Evolutionary conservation across 2,329 filamentous ascomycete species (phyloP).

Genomic region (Cladophialophora bantiana): DNA sequence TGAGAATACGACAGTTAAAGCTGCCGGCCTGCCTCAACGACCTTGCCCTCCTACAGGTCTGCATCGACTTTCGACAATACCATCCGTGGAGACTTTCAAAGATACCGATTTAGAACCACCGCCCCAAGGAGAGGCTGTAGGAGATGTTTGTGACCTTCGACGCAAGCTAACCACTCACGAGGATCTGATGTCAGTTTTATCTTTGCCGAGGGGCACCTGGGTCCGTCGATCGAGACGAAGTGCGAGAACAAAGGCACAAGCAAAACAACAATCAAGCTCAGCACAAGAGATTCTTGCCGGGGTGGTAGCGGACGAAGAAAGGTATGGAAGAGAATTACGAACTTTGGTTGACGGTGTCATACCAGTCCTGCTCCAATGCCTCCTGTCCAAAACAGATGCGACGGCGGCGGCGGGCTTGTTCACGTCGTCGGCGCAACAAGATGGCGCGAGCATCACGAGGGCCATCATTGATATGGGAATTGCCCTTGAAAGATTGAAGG

Average conservation of each 20-base stretch:
- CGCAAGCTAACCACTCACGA: constrained; percentile 87
- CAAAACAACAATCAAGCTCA: constrained; percentile 61
- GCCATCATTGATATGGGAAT: constrained; percentile 95
- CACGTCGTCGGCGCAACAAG: constrained; percentile 61
- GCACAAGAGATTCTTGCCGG: constrained; percentile 80
- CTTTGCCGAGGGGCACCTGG: constrained; percentile 66
- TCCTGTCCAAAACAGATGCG: constrained; percentile 74
- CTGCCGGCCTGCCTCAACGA: constrained; percentile 42
- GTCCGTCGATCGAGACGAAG: constrained; percentile 80
- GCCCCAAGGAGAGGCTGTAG: constrained; percentile 43
- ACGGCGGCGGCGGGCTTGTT: constrained; percentile 72
- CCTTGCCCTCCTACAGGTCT: constrained; percentile 61
- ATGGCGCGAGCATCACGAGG: constrained; percentile 73
- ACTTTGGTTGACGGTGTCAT: constrained; percentile 95
- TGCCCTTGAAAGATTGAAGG: constrained; percentile 81
- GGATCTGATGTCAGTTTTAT: constrained; percentile 91
- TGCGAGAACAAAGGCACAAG: constrained; percentile 70
- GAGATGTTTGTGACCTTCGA: constrained; percentile 63
- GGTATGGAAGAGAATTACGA: constrained; percentile 89
- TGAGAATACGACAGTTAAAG: not conserved
- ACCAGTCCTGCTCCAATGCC: constrained; percentile 85
- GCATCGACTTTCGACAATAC: constrained; percentile 64
- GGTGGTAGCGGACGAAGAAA: constrained; percentile 80
- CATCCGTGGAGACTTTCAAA: constrained; percentile 61
- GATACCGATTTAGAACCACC: constrained; percentile 42